A percentile compares a stretch with the other conserved stretches of the same genome.
phyloP scores from a whole-genome alignment of 2,329 filamentous ascomycete species.

The Fusarium aywerte region DNA sequence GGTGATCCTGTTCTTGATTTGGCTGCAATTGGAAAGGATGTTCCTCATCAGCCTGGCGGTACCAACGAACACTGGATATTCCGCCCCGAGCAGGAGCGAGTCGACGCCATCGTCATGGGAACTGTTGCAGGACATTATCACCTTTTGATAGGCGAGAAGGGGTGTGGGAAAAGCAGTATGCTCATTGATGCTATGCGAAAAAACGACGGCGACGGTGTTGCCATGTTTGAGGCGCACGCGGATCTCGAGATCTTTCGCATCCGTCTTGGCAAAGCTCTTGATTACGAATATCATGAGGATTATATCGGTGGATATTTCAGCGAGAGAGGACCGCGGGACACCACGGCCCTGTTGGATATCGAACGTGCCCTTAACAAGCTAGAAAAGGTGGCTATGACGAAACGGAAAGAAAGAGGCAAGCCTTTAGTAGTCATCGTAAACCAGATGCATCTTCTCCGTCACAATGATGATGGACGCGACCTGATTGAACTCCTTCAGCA shows the following conservation, averaged over 20 bases:
- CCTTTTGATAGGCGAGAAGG: slow-evolving; percentile 93
- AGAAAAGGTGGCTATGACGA: slow-evolving; percentile 88
- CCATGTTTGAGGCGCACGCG: slow-evolving; percentile 96
- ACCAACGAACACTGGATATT: slow-evolving; percentile 73
- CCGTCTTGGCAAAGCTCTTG: slow-evolving; percentile 88
- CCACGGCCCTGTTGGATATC: slow-evolving; percentile 91
- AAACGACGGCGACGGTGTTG: slow-evolving; percentile 85
- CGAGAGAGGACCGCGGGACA: slow-evolving; percentile 90
- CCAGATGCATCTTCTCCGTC: slow-evolving; percentile 87
- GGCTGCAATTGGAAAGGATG: slow-evolving; percentile 72
- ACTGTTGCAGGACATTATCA: slow-evolving; percentile 83
- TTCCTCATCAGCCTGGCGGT: slow-evolving; percentile 56
- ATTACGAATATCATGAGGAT: slow-evolving; percentile 98
- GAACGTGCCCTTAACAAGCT: slow-evolving; percentile 97
- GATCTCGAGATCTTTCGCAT: slow-evolving; percentile 96
- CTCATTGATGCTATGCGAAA: slow-evolving; percentile 94
- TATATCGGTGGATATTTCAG: slow-evolving; percentile 97
- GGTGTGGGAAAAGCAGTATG: slow-evolving; percentile 97
- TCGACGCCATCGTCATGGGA: slow-evolving; percentile 86
- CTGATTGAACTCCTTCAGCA: slow-evolving; percentile 95
- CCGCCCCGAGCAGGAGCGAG: slow-evolving; percentile 81
- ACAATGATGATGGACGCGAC: slow-evolving; percentile 93
- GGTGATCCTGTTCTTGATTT: slow-evolving; percentile 90
- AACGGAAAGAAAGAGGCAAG: slow-evolving; percentile 68
- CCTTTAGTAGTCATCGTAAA: slow-evolving; percentile 96